phyloP scores from a whole-genome alignment of 2,329 filamentous ascomycete species.

The Epichloe sibirici region DNA sequence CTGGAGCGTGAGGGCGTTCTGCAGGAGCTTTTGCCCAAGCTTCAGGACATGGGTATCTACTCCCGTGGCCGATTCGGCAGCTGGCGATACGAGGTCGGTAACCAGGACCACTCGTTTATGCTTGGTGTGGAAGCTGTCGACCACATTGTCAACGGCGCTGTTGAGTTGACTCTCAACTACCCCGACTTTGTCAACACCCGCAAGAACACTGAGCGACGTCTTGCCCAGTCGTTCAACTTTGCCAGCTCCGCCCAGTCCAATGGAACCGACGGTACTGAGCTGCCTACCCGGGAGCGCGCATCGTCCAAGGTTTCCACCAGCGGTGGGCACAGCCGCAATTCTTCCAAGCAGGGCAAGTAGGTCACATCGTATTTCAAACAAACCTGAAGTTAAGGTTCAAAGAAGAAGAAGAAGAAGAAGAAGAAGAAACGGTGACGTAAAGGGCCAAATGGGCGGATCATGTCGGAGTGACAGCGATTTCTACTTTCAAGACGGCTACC shows the following conservation, averaged over 20 bases:
- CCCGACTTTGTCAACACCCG: constrained; percentile 86
- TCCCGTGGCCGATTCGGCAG: constrained; percentile 94
- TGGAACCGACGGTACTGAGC: constrained; percentile 15
- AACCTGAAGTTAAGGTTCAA: not conserved
- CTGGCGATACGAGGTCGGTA: constrained; percentile 95
- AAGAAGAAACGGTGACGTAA: not conserved
- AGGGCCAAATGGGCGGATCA: not conserved
- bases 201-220: constrained; percentile 40
- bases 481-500: not conserved
- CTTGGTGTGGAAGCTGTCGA: constrained; percentile 88
- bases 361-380: not conserved
- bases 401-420: not conserved
- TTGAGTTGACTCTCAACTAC: constrained; percentile 91
- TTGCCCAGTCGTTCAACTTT: constrained; percentile 33
- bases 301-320: constrained; percentile 20
- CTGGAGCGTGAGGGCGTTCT: constrained; percentile 93
- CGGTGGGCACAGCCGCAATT: constrained; percentile 19
- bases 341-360: constrained; percentile 23
- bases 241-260: constrained; percentile 21
- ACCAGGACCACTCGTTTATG: constrained; percentile 98
- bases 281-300: constrained; percentile 24
- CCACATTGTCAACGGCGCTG: constrained; percentile 76
- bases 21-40: constrained; percentile 82
- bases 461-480: not conserved
- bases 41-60: constrained; percentile 83